Conservation (phyloP, 352 stramenopile species). For the Albugo laibachii region DNA sequence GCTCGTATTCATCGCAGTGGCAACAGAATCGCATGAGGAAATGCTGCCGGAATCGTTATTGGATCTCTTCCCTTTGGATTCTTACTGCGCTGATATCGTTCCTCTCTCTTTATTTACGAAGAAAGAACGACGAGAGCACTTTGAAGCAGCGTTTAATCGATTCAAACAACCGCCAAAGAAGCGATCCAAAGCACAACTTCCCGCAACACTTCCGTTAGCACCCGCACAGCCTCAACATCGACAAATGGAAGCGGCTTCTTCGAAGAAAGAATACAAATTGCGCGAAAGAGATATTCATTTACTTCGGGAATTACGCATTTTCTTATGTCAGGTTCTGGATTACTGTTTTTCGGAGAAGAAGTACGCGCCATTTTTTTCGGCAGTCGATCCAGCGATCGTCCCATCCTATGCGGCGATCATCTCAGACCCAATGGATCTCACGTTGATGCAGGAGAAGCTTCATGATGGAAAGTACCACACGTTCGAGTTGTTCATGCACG, state of each 20-base stretch:
- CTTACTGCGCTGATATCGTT: neutral
- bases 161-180: too few species aligned
- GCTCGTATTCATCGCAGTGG: slow-evolving; percentile 59
- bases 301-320: slow-evolving; percentile 75
- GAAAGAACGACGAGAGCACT: slow-evolving; percentile 15
- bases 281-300: slow-evolving; percentile 66
- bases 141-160: slow-evolving; percentile 15
- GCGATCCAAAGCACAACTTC: slow-evolving; percentile 9
- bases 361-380: slow-evolving; percentile 47
- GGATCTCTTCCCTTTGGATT: slow-evolving; percentile 19
- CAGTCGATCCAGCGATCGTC: slow-evolving; percentile 55
- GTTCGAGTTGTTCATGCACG: slow-evolving; percentile 72
- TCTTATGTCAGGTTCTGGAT: slow-evolving; percentile 64
- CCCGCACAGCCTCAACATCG: slow-evolving; percentile 9
- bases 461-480: slow-evolving; percentile 80
- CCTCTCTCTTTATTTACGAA: too few species aligned
- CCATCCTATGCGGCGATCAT: slow-evolving; percentile 83
- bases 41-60: slow-evolving; percentile 28
- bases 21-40: slow-evolving; percentile 15
- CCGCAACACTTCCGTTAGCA: slow-evolving; percentile 38
- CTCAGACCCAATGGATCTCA: slow-evolving; percentile 72
- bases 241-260: neutral
- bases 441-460: slow-evolving; percentile 75
- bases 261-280: slow-evolving; percentile 19
- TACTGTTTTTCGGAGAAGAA: slow-evolving; percentile 52